Percentiles rank a stretch among this genome's conserved stretches.
These are phyloP conservation scores for Eucalyptus microcorys DNA, from an alignment of 345 rosid genomes.

Conservation along the genomic window DNA sequence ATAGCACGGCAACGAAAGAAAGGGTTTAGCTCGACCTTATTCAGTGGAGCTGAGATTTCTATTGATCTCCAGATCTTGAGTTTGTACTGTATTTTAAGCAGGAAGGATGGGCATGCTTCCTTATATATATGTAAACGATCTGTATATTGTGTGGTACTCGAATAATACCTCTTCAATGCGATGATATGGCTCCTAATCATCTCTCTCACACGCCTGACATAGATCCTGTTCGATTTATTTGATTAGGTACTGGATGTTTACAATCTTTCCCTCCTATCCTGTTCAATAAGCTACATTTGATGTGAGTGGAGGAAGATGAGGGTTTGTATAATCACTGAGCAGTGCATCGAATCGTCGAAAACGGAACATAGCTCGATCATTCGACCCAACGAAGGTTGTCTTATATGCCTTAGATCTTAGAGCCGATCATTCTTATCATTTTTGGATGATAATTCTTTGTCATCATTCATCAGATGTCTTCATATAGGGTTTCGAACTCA, in stretches of 20 bases:
- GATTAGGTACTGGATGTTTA: neutral
- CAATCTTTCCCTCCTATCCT: neutral
- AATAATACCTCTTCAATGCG: neutral
- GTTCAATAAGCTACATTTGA: neutral
- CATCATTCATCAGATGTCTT: neutral
- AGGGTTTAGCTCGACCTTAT: neutral
- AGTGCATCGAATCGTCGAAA: neutral
- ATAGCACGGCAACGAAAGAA: neutral
- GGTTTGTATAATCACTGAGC: neutral
- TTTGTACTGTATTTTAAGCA: neutral
- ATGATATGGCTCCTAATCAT: neutral
- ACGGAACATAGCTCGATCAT: neutral
- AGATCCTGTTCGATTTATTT: neutral
- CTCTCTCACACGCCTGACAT: neutral
- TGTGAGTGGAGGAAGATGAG: neutral
- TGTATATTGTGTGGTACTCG: neutral
- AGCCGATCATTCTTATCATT: neutral
- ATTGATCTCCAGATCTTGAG: neutral
- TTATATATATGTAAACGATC: neutral
- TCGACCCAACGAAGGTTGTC: neutral
- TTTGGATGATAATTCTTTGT: neutral
- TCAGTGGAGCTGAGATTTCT: neutral
- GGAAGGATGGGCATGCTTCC: neutral
- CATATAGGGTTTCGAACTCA: neutral
- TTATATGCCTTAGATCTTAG: neutral